phyloP scores from a whole-genome alignment of 371 early-diverging fungal genomes.

The Cokeromyces recurvatus region DNA sequence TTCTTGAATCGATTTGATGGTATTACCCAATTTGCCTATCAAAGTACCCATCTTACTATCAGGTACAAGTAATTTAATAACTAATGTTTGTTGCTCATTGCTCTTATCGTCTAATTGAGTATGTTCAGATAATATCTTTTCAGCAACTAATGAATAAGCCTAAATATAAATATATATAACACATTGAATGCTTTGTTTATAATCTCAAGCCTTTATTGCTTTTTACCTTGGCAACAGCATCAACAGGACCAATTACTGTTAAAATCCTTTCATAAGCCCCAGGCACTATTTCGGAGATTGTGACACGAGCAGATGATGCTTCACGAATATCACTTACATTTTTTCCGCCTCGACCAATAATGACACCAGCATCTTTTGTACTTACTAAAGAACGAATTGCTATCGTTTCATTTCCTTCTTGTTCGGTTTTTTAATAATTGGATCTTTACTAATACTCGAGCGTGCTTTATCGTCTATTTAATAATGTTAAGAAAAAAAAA shows the following conservation, averaged over 20 bases:
- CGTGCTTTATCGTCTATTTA: conserved; percentile 2
- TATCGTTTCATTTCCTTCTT: conserved; percentile 3
- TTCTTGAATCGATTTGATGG: conserved; percentile 87
- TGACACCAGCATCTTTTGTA: conserved; percentile 79
- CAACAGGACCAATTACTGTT: conserved; percentile 68
- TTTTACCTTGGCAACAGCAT: conserved; percentile 70
- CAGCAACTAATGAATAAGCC: conserved; percentile 72
- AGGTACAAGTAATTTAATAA: conserved; percentile 71
- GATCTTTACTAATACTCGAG: not conserved
- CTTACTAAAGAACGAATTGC: conserved; percentile 72
- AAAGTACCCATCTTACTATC: conserved; percentile 81
- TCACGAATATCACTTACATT: conserved; percentile 80
- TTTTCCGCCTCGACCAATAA: conserved; percentile 81
- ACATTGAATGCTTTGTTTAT: not conserved
- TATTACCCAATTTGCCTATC: conserved; percentile 86
- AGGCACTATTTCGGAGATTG: conserved; percentile 72
- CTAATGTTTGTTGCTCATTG: conserved; percentile 24
- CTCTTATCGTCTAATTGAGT: conserved; percentile 21
- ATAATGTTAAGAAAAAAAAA: too few relatives aligned
- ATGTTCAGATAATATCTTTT: conserved; percentile 59
- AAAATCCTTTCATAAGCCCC: conserved; percentile 74
- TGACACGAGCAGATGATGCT: conserved; percentile 69
- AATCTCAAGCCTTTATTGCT: too few relatives aligned
- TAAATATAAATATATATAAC: conserved; percentile 12
- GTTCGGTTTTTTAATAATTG: not conserved